A percentile compares a stretch with the other conserved stretches of the same genome.
Conservation (phyloP, 345 rosid genomes). For the Hypericum perforatum region DNA sequence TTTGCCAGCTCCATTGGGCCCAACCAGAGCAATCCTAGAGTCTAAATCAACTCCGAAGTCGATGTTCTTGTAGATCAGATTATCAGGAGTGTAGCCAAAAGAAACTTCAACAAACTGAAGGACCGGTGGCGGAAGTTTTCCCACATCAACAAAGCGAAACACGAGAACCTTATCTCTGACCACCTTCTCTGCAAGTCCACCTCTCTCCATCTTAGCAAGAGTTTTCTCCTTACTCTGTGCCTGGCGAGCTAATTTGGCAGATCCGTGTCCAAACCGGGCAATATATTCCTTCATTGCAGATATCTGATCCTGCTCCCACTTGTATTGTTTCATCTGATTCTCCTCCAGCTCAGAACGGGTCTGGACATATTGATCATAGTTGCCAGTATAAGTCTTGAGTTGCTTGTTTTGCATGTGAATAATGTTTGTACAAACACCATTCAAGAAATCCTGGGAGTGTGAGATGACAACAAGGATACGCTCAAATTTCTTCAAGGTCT, state of each 20-base stretch:
- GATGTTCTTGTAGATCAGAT: slow-evolving; percentile 66
- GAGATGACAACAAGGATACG: slow-evolving; percentile 92
- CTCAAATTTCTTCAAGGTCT: slow-evolving; percentile 77
- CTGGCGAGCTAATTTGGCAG: slow-evolving; percentile 97
- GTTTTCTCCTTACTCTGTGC: slow-evolving; percentile 99
- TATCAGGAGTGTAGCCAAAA: slow-evolving; percentile 84
- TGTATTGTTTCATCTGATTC: slow-evolving; percentile 98
- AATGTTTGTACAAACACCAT: slow-evolving; percentile 93
- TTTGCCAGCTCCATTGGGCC: slow-evolving; percentile 99
- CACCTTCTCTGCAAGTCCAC: slow-evolving; percentile 90
- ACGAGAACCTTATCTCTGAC: slow-evolving; percentile 65
- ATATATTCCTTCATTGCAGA: slow-evolving; percentile 96
- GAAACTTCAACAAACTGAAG: slow-evolving; percentile 93
- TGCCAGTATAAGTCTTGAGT: slow-evolving; percentile 77
- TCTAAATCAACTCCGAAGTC: slow-evolving; percentile 97
- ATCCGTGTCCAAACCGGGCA: slow-evolving; percentile 97
- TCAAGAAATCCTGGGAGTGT: slow-evolving; percentile 95
- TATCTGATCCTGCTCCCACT: slow-evolving; percentile 99
- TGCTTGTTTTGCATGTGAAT: slow-evolving; percentile 93
- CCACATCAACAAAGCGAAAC: slow-evolving; percentile 85
- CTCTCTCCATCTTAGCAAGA: slow-evolving; percentile 97
- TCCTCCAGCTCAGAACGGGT: slow-evolving; percentile 93
- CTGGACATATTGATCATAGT: slow-evolving; percentile 91
- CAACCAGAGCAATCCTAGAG: slow-evolving; percentile 88
- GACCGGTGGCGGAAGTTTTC: slow-evolving; percentile 98